Conservation (phyloP, 2,329 filamentous ascomycete genomes). For the Paramyrothecium roridum region DNA sequence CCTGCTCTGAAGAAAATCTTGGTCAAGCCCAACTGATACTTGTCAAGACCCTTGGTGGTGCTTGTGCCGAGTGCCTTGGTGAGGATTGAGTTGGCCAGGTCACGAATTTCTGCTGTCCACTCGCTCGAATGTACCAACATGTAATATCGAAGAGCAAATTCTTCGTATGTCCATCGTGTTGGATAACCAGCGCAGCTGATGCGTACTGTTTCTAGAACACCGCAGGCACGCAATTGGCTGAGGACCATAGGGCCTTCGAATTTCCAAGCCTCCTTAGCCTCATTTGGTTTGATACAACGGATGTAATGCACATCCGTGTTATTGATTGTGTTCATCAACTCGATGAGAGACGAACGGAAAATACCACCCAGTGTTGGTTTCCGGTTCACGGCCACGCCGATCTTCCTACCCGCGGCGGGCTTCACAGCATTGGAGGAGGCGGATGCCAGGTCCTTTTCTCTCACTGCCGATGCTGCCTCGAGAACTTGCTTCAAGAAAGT, state of each 20-base stretch:
- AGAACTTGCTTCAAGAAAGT: conserved; percentile 80
- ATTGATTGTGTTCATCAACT: conserved; percentile 97
- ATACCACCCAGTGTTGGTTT: conserved; percentile 98
- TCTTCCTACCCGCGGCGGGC: conserved; percentile 76
- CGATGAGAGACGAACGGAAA: conserved; percentile 97
- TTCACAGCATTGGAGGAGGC: conserved; percentile 70
- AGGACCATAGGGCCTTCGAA: conserved; percentile 99
- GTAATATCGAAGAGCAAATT: conserved; percentile 96
- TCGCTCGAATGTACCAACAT: conserved; percentile 88
- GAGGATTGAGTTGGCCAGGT: conserved; percentile 92
- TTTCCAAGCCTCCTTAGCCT: conserved; percentile 94
- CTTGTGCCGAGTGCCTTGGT: conserved; percentile 80
- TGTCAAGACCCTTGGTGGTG: conserved; percentile 74
- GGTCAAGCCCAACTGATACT: conserved; percentile 94
- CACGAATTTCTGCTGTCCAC: conserved; percentile 90
- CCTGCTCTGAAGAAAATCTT: conserved; percentile 99
- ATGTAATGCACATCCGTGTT: conserved; percentile 99
- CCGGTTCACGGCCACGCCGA: conserved; percentile 87
- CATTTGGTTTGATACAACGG: conserved; percentile 97
- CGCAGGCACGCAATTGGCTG: conserved; percentile 93
- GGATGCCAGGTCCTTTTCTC: conserved; percentile 79
- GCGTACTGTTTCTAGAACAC: conserved; percentile 96
- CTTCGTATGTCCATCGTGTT: conserved; percentile 97
- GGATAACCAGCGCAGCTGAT: conserved; percentile 98
- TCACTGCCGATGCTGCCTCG: conserved; percentile 78